These are phyloP conservation scores for Stephania yunnanensis DNA, from an alignment of 164 flowering plant species.

Conservation along the genomic window DNA sequence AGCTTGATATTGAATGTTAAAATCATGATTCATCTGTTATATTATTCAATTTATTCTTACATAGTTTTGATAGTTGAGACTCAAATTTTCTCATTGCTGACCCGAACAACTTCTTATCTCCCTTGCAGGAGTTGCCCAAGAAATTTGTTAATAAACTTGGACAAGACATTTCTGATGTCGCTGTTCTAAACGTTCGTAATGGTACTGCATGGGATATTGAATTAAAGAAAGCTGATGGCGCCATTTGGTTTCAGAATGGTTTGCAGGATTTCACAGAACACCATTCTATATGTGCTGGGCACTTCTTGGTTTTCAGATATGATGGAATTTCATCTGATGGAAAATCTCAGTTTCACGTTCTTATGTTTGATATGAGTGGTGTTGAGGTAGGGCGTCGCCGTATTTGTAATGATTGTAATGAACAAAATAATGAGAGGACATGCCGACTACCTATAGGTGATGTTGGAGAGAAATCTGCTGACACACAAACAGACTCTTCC, in stretches of 20 bases:
- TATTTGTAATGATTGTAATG: not conserved
- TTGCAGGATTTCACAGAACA: conserved; percentile 21
- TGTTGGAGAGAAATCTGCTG: not conserved
- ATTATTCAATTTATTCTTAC: too few relatives aligned
- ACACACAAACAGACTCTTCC: not conserved
- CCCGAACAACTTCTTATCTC: too few relatives aligned
- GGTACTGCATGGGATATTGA: conserved; percentile 21
- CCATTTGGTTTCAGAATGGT: conserved; percentile 21
- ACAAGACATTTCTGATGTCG: not conserved
- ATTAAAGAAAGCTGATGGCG: conserved; percentile 9
- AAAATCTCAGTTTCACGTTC: conserved; percentile 7
- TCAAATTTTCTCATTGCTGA: too few relatives aligned
- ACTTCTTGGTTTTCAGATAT: conserved; percentile 7
- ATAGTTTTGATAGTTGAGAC: too few relatives aligned
- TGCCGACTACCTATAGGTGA: not conserved
- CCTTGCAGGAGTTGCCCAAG: conserved; percentile 3
- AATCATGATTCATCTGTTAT: too few relatives aligned
- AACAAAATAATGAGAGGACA: not conserved
- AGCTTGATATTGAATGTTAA: too few relatives aligned
- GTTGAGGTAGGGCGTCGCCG: not conserved
- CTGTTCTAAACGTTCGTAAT: conserved; percentile 3
- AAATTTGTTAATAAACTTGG: not conserved
- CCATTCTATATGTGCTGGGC: conserved; percentile 13
- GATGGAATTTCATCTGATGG: not conserved
- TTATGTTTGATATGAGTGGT: conserved; percentile 6